These are phyloP conservation scores for Dioscorea dumetorum DNA, from an alignment of 106 monocot genomes.

Conservation along the genomic window DNA sequence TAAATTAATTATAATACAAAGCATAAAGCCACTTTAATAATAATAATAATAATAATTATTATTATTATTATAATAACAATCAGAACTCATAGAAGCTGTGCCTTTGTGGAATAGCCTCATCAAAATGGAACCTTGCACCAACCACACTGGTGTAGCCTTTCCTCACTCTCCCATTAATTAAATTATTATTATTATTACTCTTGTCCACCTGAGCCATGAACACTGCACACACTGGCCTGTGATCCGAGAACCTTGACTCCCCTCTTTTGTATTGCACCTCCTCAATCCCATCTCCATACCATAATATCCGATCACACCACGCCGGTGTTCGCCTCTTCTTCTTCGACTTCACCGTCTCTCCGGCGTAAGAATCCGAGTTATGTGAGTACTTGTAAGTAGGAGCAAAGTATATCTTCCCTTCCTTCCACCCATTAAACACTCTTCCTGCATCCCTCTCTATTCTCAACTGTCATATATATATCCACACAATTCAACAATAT, in stretches of 20 bases:
- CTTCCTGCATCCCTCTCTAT: constrained; percentile 75
- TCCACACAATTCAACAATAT: neutral
- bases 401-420: constrained; percentile 78
- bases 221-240: constrained; percentile 76
- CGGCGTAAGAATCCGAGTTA: constrained; percentile 73
- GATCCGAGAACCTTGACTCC: constrained; percentile 83
- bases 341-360: constrained; percentile 67
- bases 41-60: too few species aligned
- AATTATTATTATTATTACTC: constrained; percentile 7
- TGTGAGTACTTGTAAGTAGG: constrained; percentile 83
- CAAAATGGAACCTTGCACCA: constrained; percentile 20
- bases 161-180: constrained; percentile 5
- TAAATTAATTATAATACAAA: too few species aligned
- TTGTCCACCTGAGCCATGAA: constrained; percentile 51
- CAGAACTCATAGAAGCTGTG: constrained; percentile 66
- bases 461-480: constrained; percentile 32
- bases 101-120: constrained; percentile 42
- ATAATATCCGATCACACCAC: constrained; percentile 86
- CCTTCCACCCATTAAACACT: constrained; percentile 79
- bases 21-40: too few species aligned
- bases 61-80: too few species aligned
- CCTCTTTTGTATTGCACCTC: constrained; percentile 71
- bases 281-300: constrained; percentile 70
- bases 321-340: constrained; percentile 84
- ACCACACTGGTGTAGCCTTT: constrained; percentile 28